Conservation (phyloP, 352 stramenopile species). For the Phytophthora constricta region DNA sequence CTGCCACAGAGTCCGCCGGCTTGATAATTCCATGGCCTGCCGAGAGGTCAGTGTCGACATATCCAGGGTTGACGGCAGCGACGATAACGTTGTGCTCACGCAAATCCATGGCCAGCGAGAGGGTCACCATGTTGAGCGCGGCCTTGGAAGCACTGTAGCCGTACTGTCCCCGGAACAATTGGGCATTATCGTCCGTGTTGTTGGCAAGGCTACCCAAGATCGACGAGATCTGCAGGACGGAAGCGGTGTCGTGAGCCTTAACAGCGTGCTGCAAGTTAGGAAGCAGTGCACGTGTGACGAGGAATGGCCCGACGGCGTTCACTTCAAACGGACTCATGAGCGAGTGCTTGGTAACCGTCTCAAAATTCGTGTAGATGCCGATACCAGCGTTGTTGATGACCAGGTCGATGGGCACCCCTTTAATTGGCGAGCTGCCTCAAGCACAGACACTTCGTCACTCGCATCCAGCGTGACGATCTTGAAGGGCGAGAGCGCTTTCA, state of each 20-base stretch:
- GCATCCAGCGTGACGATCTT: slow-evolving; percentile 49
- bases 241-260: slow-evolving; percentile 36
- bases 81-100: slow-evolving; percentile 30
- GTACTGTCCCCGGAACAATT: slow-evolving; percentile 35
- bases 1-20: slow-evolving; percentile 32
- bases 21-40: slow-evolving; percentile 12
- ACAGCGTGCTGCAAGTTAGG: slow-evolving; percentile 39
- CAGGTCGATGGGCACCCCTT: slow-evolving; percentile 51
- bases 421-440: slow-evolving; percentile 32
- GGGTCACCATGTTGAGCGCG: slow-evolving; percentile 65
- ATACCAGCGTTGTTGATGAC: slow-evolving; percentile 62
- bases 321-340: slow-evolving; percentile 54
- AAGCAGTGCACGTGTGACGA: slow-evolving; percentile 49
- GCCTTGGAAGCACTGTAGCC: slow-evolving; percentile 66
- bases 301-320: slow-evolving; percentile 53
- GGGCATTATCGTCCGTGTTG: slow-evolving; percentile 24
- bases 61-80: slow-evolving; percentile 32
- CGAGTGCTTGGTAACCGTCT: slow-evolving; percentile 36
- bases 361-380: slow-evolving; percentile 23
- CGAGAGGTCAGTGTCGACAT: slow-evolving; percentile 43
- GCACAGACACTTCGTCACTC: slow-evolving; percentile 40
- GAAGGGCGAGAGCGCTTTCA: slow-evolving; percentile 21
- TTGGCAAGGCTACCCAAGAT: slow-evolving; percentile 46
- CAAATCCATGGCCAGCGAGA: slow-evolving; percentile 41
- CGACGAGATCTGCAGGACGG: slow-evolving; percentile 47